Evolutionary conservation across 257 asterid species (phyloP), one percentile per base, ranked within the genome.

Genomic region (Nicotiana paniculata): DNA sequence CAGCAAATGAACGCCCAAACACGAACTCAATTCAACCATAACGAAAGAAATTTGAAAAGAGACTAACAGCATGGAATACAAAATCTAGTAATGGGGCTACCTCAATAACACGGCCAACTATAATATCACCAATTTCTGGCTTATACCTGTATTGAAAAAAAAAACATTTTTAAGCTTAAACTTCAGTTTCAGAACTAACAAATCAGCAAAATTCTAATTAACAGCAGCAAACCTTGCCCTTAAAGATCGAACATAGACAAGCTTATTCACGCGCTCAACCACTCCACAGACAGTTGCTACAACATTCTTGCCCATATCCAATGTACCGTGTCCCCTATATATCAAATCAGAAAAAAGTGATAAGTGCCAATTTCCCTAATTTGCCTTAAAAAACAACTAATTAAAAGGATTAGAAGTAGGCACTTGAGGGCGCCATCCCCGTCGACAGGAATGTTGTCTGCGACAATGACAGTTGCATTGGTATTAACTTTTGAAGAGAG

Each of bases 71-170:
- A 13, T 12, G 62, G 26, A 51, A 9, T 15, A 65, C 5, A 1
- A 7, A n/a, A 18, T 11, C 53, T 5, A 18, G 2, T 24, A 11
- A 18, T 3, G 18, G 3, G 2, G 39, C 43, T 84, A 96, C 99
- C 97, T 96, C 99, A 70, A 91, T 89, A 69, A 96, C 97, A 51
- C 98, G 95, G 82, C 99, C 99, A 3, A 94, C 92, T n/a, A 96
- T 89, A 67, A 93, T 94, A 89, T 96, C 99, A 4, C 99, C 99
- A 53, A 89, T 84, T 86, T 95, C 98, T 15, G 98, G 99, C 90
- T 95, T 93, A 87, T 95, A 95, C 96, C 99, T 95, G 61, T 21
- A 77, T 37, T 8, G 5, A 12, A 62, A 5, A 12, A 62, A 65
- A 13, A 39, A 66, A 2, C 39, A 8, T 16, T 51, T 24, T 61